Evolutionary conservation across 306 rosid species (phyloP), one percentile per base, ranked within the genome.

Genomic region (Quercus gilva): DNA sequence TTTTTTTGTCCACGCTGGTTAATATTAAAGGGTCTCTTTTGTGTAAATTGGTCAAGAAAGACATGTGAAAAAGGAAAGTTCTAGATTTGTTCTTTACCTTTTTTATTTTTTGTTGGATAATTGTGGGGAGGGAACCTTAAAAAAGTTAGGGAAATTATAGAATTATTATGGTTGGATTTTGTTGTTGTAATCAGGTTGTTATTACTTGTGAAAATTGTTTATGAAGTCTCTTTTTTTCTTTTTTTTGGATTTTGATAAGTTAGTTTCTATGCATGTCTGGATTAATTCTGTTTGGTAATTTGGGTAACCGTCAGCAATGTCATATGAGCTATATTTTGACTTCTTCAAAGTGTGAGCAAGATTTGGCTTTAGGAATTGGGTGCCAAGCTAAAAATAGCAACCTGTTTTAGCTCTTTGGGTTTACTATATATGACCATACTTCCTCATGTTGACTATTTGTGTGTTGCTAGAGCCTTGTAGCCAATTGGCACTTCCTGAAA

Each of bases 41-140:
- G 82, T 92, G 93, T 91, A 96, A 88, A 94, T 92, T 78, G 84
- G 82, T 79, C 74, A 79, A 84, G 86, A 80, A 78, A 85, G 90
- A 83, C 85, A 68, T 83, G 78, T 74, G 83, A 74, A 52, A 84
- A 83, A 82, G 78, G 79, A 23, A 87, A 78, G 76, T 70, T 79
- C 78, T 91, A 77, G 86, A 43, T 84, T 84, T 80, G 85, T 80
- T 87, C 71, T 79, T 23, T 77, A 71, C 74, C 45, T 41, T 70
- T 55, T 64, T 84, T 81, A 10, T 49, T 70, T 55, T 73, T 84
- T 81, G 67, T 69, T 37, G 79, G 79, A 75, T 84, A 78, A 78
- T 75, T 71, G 73, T 71, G 10, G 45, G 6, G 73, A 14, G 81
- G 68, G 21, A 76, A 25, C 53, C 45, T 41, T 41, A 21, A 35